phyloP scores from a whole-genome alignment of 306 rosid genomes.

The Prunus persica region DNA sequence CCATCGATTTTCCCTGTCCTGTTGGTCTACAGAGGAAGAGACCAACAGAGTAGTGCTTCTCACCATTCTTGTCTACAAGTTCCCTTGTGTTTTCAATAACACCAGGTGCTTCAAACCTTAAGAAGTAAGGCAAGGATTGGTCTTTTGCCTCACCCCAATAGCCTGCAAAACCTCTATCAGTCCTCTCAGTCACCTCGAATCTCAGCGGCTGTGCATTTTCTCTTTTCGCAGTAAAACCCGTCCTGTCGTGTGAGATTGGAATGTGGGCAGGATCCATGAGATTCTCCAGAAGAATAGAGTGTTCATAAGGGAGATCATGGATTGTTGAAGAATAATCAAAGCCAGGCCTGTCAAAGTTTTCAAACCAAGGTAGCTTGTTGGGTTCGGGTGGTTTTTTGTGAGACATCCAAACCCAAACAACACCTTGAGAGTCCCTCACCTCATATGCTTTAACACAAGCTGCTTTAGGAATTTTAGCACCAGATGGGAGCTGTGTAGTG shows the following conservation, averaged over 20 bases:
- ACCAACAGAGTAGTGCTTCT: conserved; percentile 60
- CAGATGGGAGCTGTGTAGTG: conserved; percentile 69
- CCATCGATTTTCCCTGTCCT: conserved; percentile 94
- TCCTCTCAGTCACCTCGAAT: conserved; percentile 75
- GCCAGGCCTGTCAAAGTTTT: conserved; percentile 81
- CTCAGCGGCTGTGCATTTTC: conserved; percentile 79
- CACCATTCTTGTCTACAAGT: conserved; percentile 53
- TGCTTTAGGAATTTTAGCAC: conserved; percentile 79
- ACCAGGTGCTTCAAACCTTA: conserved; percentile 82
- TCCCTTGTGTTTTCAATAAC: conserved; percentile 79
- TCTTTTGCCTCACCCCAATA: conserved; percentile 76
- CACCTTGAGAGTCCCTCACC: conserved; percentile 87
- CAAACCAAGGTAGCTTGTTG: conserved; percentile 77
- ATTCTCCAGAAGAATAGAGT: conserved; percentile 89
- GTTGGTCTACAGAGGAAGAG: conserved; percentile 89
- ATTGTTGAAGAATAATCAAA: conserved; percentile 68
- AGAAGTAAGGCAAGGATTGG: conserved; percentile 36
- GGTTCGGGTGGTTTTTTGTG: conserved; percentile 58
- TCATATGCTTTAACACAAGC: conserved; percentile 81
- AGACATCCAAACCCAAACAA: conserved; percentile 97
- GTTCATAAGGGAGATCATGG: conserved; percentile 97
- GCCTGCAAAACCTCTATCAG: conserved; percentile 89
- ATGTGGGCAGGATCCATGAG: conserved; percentile 97
- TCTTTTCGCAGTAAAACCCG: conserved; percentile 75
- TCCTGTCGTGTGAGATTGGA: conserved; percentile 94